A percentile compares a stretch with the other conserved stretches of the same genome.
Evolutionary conservation across 2,329 filamentous ascomycete genomes (phyloP).

Genomic region (Colletotrichum simmondsii): DNA sequence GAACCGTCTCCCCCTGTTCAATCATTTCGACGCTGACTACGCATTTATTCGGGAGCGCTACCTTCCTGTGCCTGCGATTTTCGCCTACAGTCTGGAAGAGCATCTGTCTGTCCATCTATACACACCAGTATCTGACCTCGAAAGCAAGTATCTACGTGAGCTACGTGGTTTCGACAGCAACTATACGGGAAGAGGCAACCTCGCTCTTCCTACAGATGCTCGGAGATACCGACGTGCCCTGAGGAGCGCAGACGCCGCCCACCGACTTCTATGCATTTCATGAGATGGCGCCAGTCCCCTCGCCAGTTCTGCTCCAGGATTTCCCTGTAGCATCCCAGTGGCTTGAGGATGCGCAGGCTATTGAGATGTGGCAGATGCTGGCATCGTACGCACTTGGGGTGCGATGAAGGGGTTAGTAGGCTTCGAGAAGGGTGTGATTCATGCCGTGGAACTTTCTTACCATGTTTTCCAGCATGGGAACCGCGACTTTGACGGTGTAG

Average conservation of each 20-base stretch:
- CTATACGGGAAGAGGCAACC: too few species aligned
- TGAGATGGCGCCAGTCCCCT: background rate
- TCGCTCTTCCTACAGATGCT: too few species aligned
- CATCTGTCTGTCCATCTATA: too few species aligned
- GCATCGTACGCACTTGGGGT: constrained; percentile 54
- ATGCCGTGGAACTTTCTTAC: constrained; percentile 54
- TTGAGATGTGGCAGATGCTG: constrained; percentile 55
- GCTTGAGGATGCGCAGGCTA: constrained; percentile 58
- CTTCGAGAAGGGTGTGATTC: constrained; percentile 61
- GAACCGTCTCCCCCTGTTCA: too few species aligned
- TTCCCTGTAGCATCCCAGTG: constrained; percentile 45
- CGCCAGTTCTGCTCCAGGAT: too few species aligned
- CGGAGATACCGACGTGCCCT: background rate
- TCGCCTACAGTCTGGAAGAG: too few species aligned
- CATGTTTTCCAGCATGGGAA: constrained; percentile 44
- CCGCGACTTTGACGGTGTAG: constrained; percentile 58
- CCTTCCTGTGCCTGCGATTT: too few species aligned
- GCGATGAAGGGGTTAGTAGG: constrained; percentile 46
- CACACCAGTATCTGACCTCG: too few species aligned
- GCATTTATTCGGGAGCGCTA: too few species aligned
- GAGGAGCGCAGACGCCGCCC: constrained; percentile 35
- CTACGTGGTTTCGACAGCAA: too few species aligned
- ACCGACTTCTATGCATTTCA: background rate
- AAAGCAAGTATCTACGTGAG: too few species aligned
- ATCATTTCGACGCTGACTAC: too few species aligned